Conservation (phyloP, 192 early-diverging fungal species). For the Mortierella claussenii region DNA sequence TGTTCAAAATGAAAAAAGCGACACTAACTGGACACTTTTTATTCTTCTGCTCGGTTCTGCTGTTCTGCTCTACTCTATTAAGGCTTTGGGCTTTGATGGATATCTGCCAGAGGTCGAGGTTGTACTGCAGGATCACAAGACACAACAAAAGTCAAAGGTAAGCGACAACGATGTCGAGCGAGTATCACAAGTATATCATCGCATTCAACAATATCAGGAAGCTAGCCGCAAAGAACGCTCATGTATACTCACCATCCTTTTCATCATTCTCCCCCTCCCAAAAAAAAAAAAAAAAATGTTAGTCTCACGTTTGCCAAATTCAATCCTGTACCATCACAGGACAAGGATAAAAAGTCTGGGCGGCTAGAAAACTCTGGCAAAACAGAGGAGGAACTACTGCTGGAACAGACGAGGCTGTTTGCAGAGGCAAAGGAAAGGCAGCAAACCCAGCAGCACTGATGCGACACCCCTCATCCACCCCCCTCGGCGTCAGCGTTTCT, state of each 20-base stretch:
- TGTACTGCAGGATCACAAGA: conserved; percentile 89
- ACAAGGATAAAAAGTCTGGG: conserved; percentile 82
- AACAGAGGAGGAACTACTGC: conserved; percentile 85
- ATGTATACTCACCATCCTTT: too few relatives aligned
- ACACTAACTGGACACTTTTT: not conserved
- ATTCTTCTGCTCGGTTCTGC: not conserved
- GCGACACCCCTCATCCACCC: too few relatives aligned
- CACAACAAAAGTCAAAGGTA: conserved; percentile 77
- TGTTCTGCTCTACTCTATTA: conserved; percentile 3
- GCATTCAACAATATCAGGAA: too few relatives aligned
- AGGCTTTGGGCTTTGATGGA: conserved; percentile 91
- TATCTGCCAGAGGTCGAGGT: conserved; percentile 91
- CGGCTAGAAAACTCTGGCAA: conserved; percentile 83
- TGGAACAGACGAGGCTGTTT: conserved; percentile 89
- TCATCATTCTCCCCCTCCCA: too few relatives aligned
- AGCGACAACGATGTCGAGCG: too few relatives aligned
- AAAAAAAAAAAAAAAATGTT: not conserved
- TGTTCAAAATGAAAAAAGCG: too few relatives aligned
- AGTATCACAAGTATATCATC: too few relatives aligned
- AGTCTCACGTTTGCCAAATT: conserved; percentile 1
- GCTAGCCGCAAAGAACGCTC: too few relatives aligned
- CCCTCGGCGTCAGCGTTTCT: too few relatives aligned
- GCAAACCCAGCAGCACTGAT: conserved; percentile 63
- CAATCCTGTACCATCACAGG: conserved; percentile 58
- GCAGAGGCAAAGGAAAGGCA: conserved; percentile 83